Base-by-base conservation (phyloP, 345 rosid species). In the Turnera subulata region DNA sequence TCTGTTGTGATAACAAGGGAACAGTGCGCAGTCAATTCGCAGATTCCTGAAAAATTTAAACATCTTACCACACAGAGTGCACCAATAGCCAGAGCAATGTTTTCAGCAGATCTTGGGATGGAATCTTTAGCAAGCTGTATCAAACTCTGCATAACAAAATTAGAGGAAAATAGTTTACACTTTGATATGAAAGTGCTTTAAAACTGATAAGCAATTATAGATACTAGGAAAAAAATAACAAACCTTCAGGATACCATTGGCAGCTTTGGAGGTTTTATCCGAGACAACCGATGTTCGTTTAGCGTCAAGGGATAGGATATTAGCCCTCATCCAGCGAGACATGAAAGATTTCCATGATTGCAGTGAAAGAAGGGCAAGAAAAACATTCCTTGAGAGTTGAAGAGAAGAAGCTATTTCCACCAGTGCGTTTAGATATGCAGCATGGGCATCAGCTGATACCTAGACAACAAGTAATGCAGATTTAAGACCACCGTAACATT, bases 311-410 rank as follows among this genome's bases (percentile, higher is more conserved):
- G 72, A 73, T 69, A 75, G 58, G 24, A 79, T 61, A 68, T 55
- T 77, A 54, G 82, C 90, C 58, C 74, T 86, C 66, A 88, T 71
- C 98, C 98, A 91, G 43, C 85, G 88, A 38, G 59, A 68, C 84
- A 88, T 77, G 78, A 91, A 91, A 62, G 85, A 72, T 80, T 80
- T 88, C 88, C 95, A 84, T 22, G 98, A 91, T 79, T 91, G 92
- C 72, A 84, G 66, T 17, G 98, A 82, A 56, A 91, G 80, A 66
- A 91, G 86, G 1, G 92, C 92, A 59, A 88, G 66, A 67, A 77
- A 77, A 65, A 75, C 74, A 66, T 88, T 91, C 76, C 98, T 77
- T 61, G 95, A 85, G 54, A 86, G 89, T 62, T 80, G 83, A 65
- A 91, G 85, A 58, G 96, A 86, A 49, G 83, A 68, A 33, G 85